Conservation (phyloP, 2,329 filamentous ascomycete genomes). For the Penicillium concentricum region DNA sequence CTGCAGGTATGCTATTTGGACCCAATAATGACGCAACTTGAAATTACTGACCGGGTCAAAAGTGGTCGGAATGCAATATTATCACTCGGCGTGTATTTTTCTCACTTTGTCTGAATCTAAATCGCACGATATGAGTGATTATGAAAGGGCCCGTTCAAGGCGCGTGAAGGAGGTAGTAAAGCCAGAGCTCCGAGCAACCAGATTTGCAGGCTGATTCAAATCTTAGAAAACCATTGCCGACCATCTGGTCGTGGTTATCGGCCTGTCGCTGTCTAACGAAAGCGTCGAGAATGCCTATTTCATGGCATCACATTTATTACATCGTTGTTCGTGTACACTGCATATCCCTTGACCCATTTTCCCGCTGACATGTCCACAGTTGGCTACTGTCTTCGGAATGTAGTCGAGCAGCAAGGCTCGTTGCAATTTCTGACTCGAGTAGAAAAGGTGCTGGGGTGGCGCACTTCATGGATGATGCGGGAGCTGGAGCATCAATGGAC, state of each 20-base stretch:
- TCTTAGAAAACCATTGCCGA: constrained; percentile 29
- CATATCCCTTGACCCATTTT: too few relatives aligned
- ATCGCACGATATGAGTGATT: constrained; percentile 25
- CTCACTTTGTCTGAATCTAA: constrained; percentile 29
- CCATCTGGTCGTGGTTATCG: constrained; percentile 31
- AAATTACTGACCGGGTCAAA: background rate
- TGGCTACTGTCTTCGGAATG: constrained; percentile 33
- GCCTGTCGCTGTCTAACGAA: constrained; percentile 35
- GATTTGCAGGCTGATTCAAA: background rate
- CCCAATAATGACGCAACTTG: background rate
- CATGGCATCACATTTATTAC: constrained; percentile 34
- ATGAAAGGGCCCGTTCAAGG: constrained; percentile 25
- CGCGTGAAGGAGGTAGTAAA: constrained; percentile 30
- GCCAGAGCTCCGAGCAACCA: background rate
- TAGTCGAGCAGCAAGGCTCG: constrained; percentile 29
- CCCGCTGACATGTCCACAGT: constrained; percentile 20
- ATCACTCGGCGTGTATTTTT: constrained; percentile 35
- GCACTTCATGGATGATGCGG: constrained; percentile 31
- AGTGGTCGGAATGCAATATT: constrained; percentile 42
- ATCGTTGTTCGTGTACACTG: constrained; percentile 29
- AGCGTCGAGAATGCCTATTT: constrained; percentile 36
- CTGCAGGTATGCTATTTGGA: constrained; percentile 29
- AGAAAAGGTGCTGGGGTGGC: constrained; percentile 33
- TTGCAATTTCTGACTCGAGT: constrained; percentile 28
- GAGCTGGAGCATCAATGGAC: constrained; percentile 32